These are phyloP conservation scores for Peniophora sp. DNA, from an alignment of 1,284 basidiomycete genomes.

Conservation along the genomic window DNA sequence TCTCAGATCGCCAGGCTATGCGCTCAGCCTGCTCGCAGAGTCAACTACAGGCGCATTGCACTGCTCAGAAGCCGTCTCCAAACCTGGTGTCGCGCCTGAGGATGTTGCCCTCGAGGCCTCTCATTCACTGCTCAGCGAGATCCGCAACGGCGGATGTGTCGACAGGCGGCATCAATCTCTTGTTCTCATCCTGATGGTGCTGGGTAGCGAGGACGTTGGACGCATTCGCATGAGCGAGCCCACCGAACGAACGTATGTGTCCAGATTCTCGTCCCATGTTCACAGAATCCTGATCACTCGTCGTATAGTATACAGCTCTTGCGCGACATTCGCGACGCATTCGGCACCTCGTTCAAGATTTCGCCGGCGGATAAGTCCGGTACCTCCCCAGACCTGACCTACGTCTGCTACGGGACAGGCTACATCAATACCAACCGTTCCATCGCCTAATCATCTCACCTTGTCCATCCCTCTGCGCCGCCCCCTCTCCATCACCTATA, in stretches of 20 bases:
- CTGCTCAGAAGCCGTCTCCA: conserved; percentile 79
- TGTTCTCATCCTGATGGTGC: conserved; percentile 86
- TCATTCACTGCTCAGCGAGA: conserved; percentile 70
- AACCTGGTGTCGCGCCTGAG: conserved; percentile 80
- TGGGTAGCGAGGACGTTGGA: conserved; percentile 95
- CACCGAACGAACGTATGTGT: conserved; percentile 71
- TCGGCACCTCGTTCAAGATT: conserved; percentile 57
- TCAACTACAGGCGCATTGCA: conserved; percentile 89
- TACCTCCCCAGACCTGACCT: conserved; percentile 47
- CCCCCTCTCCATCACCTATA: conserved; percentile 25
- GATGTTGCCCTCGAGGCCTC: conserved; percentile 84
- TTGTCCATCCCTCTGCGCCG: neutral
- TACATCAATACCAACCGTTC: conserved; percentile 72
- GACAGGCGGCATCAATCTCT: conserved; percentile 87
- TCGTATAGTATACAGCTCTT: conserved; percentile 77
- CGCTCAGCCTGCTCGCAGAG: conserved; percentile 83
- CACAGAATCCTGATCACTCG: neutral
- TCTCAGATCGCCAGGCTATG: conserved; percentile 85
- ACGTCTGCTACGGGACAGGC: conserved; percentile 75
- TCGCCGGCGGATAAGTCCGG: conserved; percentile 38
- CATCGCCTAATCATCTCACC: conserved; percentile 39
- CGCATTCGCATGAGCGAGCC: conserved; percentile 81
- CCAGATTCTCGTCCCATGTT: neutral
- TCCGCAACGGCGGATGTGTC: conserved; percentile 82
- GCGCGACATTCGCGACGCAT: conserved; percentile 75